Evolutionary conservation across 352 stramenopile species (phyloP).

Genomic region (Phytopythium vexans): DNA sequence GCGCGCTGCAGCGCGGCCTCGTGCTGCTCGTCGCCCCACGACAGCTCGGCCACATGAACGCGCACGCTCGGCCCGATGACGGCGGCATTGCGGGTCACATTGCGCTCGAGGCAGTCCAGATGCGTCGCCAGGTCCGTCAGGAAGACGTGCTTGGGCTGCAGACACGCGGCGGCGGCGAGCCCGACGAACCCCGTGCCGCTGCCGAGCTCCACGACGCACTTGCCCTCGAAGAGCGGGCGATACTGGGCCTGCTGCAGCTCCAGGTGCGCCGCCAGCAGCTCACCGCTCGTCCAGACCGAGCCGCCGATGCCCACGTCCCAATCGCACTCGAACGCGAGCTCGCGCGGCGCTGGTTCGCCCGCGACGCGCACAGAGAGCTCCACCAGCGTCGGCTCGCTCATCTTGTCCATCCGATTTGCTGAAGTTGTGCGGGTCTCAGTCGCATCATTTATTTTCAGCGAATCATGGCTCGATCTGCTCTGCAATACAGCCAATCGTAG

Average conservation of each 20-base stretch:
- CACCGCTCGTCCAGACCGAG: slow-evolving; percentile 79
- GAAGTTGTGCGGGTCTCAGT: neutral
- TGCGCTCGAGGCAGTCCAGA: slow-evolving; percentile 51
- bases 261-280: slow-evolving; percentile 65
- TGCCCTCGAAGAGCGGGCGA: slow-evolving; percentile 48
- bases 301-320: slow-evolving; percentile 81
- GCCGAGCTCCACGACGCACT: slow-evolving; percentile 68
- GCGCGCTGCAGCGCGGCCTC: slow-evolving; percentile 40
- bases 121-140: slow-evolving; percentile 69
- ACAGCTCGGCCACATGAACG: slow-evolving; percentile 55
- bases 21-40: slow-evolving; percentile 47
- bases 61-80: slow-evolving; percentile 25
- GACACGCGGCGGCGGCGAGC: slow-evolving; percentile 59
- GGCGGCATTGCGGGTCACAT: slow-evolving; percentile 45
- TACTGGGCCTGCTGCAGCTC: slow-evolving; percentile 48
- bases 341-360: slow-evolving; percentile 10
- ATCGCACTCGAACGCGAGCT: slow-evolving; percentile 70
- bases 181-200: slow-evolving; percentile 78
- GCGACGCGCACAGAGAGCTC: slow-evolving; percentile 44
- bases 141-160: slow-evolving; percentile 50
- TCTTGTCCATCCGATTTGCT: neutral
- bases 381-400: slow-evolving; percentile 17
- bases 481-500: no score
- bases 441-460: neutral
- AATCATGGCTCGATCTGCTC: no score